These are phyloP conservation scores for Diplotaxis tenuifolia DNA, from an alignment of 345 rosid genomes.

Conservation along the genomic window DNA sequence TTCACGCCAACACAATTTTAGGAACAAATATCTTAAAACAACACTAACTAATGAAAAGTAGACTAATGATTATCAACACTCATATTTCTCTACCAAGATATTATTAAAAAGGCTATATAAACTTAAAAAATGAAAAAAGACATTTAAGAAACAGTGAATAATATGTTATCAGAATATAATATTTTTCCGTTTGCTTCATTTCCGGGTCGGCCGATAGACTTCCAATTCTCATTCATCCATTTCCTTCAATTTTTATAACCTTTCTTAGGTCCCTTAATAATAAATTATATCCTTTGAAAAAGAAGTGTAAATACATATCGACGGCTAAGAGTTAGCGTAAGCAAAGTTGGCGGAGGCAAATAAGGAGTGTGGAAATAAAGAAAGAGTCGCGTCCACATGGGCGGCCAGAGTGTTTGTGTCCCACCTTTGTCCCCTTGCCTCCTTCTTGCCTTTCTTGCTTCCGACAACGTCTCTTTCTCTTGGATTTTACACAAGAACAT, in stretches of 20 bases:
- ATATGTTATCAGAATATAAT: slow-evolving; percentile 12
- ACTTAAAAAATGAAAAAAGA: not conserved
- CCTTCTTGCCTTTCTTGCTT: slow-evolving; percentile 29
- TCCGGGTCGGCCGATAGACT: not conserved
- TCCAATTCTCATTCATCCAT: not conserved
- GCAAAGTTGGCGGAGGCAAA: slow-evolving; percentile 37
- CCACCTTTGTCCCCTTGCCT: slow-evolving; percentile 45
- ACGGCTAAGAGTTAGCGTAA: slow-evolving; percentile 31
- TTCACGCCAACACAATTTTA: not conserved
- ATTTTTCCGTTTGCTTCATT: not conserved
- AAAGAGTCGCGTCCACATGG: slow-evolving; percentile 39
- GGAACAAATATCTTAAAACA: not conserved
- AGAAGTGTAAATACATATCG: not conserved
- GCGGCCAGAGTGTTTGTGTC: slow-evolving; percentile 35
- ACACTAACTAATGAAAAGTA: not conserved
- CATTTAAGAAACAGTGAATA: slow-evolving; percentile 23
- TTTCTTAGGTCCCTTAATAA: not conserved
- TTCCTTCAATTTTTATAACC: not conserved
- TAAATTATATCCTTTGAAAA: not conserved
- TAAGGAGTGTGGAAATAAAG: slow-evolving; percentile 34
- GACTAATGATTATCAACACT: slow-evolving; percentile 1
- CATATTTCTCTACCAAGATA: not conserved
- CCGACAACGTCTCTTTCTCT: slow-evolving; percentile 36
- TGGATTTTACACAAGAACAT: not conserved
- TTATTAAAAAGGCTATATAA: not conserved